Evolutionary conservation across 140 eudicot genomes (phyloP).

Genomic region (Ambrosia hybrid): DNA sequence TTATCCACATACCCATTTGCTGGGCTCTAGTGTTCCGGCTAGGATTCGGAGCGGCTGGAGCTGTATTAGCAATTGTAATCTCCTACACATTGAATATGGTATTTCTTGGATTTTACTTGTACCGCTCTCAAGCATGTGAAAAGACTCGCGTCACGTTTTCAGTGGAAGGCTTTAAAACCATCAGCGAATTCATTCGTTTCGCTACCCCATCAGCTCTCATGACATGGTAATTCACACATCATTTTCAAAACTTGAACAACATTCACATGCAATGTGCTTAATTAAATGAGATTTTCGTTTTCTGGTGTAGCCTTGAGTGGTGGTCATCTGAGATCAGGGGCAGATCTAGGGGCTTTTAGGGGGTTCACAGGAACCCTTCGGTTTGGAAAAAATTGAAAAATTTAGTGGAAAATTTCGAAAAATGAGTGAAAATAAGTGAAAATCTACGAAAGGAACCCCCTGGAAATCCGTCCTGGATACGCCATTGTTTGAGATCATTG

Average conservation of each 20-base stretch:
- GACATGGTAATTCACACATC: slow-evolving; percentile 30
- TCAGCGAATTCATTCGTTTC: slow-evolving; percentile 24
- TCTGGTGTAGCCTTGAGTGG: slow-evolving; percentile 56
- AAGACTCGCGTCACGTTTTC: slow-evolving; percentile 29
- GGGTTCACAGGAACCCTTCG: no score
- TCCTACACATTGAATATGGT: slow-evolving; percentile 35
- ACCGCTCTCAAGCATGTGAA: slow-evolving; percentile 28
- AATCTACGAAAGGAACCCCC: no score
- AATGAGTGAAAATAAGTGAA: no score
- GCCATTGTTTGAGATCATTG: slow-evolving; percentile 41
- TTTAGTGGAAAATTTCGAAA: no score
- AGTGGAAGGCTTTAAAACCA: slow-evolving; percentile 17
- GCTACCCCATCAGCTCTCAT: slow-evolving; percentile 40
- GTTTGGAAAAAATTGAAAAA: no score
- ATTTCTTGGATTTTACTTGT: slow-evolving; percentile 29
- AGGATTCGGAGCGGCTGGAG: slow-evolving; percentile 36
- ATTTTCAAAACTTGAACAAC: neutral
- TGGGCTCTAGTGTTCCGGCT: slow-evolving; percentile 45
- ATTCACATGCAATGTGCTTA: neutral
- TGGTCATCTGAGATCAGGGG: slow-evolving; percentile 31
- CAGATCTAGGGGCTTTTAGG: no score
- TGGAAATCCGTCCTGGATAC: no score
- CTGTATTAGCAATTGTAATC: slow-evolving; percentile 42
- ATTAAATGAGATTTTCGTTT: neutral
- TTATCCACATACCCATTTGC: slow-evolving; percentile 46